Percentiles rank a stretch among this genome's conserved stretches.
Conservation (phyloP, 345 rosid genomes). For the Psidium friedrichsthalianum region DNA sequence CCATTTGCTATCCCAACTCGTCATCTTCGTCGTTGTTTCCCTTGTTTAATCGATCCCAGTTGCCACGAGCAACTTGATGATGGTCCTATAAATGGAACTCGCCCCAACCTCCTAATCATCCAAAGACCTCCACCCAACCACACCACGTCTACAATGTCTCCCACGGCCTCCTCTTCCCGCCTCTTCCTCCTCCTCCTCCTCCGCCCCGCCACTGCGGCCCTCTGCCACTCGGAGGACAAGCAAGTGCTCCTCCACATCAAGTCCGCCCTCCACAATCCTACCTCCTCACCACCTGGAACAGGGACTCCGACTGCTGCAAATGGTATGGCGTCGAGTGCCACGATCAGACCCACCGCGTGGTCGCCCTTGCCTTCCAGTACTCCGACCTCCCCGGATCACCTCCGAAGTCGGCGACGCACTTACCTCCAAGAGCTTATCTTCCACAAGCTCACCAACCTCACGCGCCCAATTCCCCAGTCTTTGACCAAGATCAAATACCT, state of each 20-base stretch:
- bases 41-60: too few relatives aligned
- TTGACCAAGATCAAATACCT: conserved; percentile 1
- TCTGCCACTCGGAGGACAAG: conserved; percentile 5
- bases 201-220: neutral
- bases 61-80: too few relatives aligned
- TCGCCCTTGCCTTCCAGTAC: conserved; percentile 31
- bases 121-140: neutral
- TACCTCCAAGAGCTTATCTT: neutral
- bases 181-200: neutral
- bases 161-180: neutral
- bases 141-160: neutral
- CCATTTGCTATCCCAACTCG: too few relatives aligned
- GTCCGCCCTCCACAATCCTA: neutral
- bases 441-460: conserved; percentile 4
- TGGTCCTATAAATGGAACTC: neutral
- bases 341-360: conserved; percentile 40
- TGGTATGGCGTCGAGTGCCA: conserved; percentile 65
- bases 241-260: neutral
- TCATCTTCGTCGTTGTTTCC: too few relatives aligned
- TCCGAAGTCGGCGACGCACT: neutral
- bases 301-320: conserved; percentile 38
- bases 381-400: neutral
- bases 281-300: conserved; percentile 2
- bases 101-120: neutral
- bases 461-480: neutral